Base-by-base conservation (phyloP, 176 grass and related monocot genomes). In the Triticum dicoccoides region DNA sequence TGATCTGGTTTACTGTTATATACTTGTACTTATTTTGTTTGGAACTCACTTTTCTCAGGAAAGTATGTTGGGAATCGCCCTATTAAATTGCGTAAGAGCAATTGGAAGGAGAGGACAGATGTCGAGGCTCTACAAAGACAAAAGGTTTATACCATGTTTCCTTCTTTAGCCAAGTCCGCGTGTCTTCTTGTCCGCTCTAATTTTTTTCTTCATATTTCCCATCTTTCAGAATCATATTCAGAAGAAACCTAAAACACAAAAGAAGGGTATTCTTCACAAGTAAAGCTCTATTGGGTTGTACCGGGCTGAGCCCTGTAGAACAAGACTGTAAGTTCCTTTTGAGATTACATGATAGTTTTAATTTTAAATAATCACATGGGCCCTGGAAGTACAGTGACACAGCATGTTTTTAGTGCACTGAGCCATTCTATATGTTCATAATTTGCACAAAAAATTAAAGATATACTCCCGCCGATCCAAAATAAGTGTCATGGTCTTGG, bases 31-130 rank as follows among this genome's bases (percentile, higher is more conserved):
- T 73, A 56, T 79, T 71, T 47, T 24, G 69, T 82, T 39, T 44
- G 18, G 18, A 90, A 69, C 73, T 69, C n/a, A 42, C 32, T 39
- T 51, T 20, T 83, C 90, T 74, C 69, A 98, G 96, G 96, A 54
- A 98, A 98, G 82, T 98, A 98, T 85, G 93, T 96, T 47, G 96
- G 96, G 34, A 98, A 98, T 78, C 93, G 96, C 32, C 96, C 96
- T 68, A 98, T 98, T 86, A 98, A 98, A 82, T 90, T 98, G 77
- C 93, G 96, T 23, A 98, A 98, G 84, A 98, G 96, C 87, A 98
- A 87, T 80, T 98, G 96, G 96, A 98, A 91, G 82, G 96, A 98
- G 89, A 91, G 96, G 80, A 98, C 96, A 47, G 96, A 98, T 86
- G 90, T 84, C 71, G 96, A 95, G 25, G 96, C 93, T 90, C 73